Evolutionary conservation across 441 rosid genomes (phyloP).

Genomic region (Daphne laureola): DNA sequence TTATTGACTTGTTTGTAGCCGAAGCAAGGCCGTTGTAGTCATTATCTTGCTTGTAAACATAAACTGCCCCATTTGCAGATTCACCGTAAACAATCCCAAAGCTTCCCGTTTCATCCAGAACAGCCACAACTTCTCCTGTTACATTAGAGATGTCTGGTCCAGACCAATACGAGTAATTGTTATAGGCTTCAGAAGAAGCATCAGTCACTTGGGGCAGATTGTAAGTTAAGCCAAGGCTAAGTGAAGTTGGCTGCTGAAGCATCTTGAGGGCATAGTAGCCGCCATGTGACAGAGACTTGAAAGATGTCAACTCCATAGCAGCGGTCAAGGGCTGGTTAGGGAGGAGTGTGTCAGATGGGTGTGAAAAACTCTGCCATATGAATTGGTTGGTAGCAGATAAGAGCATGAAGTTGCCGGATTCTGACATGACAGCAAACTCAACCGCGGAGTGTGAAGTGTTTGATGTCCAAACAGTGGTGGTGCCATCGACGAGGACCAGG

Average conservation of each 20-base stretch:
- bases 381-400: slow-evolving; percentile 24
- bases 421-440: slow-evolving; percentile 47
- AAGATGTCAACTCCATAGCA: slow-evolving; percentile 60
- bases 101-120: slow-evolving; percentile 71
- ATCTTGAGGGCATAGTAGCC: slow-evolving; percentile 76
- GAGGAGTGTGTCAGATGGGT: slow-evolving; percentile 80
- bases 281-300: slow-evolving; percentile 29
- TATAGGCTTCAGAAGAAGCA: slow-evolving; percentile 24
- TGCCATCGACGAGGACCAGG: slow-evolving; percentile 53
- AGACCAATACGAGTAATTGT: slow-evolving; percentile 76
- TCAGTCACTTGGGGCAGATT: slow-evolving; percentile 37
- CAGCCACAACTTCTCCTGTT: slow-evolving; percentile 70
- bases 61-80: slow-evolving; percentile 67
- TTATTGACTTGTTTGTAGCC: slow-evolving; percentile 26
- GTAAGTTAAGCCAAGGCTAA: slow-evolving; percentile 78
- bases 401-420: slow-evolving; percentile 80
- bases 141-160: slow-evolving; percentile 85
- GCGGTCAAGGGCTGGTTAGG: slow-evolving; percentile 79
- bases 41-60: slow-evolving; percentile 58
- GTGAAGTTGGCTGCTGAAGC: slow-evolving; percentile 77
- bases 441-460: slow-evolving; percentile 56
- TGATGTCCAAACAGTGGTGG: slow-evolving; percentile 52
- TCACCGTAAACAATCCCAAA: slow-evolving; percentile 76
- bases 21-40: slow-evolving; percentile 39
- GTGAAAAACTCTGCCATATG: slow-evolving; percentile 71